Conservation (phyloP, 192 early-diverging fungal genomes). For the Coemansia sp. region DNA sequence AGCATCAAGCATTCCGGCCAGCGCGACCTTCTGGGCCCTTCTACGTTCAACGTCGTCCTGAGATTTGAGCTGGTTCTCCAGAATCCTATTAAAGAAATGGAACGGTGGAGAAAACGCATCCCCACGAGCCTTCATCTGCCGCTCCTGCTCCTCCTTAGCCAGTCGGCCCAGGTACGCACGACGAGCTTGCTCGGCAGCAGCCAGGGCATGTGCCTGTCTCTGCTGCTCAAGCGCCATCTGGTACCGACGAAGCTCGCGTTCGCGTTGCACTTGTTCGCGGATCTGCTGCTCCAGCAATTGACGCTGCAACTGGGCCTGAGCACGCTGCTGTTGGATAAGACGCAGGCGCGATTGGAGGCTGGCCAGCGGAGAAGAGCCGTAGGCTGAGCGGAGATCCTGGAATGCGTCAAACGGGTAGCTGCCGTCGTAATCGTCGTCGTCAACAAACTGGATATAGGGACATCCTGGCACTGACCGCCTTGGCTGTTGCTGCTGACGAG, state of each 20-base stretch:
- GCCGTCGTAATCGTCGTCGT: slow-evolving; percentile 49
- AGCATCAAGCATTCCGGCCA: slow-evolving; percentile 26
- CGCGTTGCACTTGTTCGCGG: slow-evolving; percentile 21
- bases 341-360: slow-evolving; percentile 42
- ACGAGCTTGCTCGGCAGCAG: slow-evolving; percentile 24
- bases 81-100: slow-evolving; percentile 45
- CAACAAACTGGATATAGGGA: slow-evolving; percentile 43
- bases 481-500: slow-evolving; percentile 11
- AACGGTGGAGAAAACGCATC: slow-evolving; percentile 39
- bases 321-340: slow-evolving; percentile 33
- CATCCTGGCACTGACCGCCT: slow-evolving; percentile 37
- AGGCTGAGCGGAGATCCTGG: slow-evolving; percentile 51
- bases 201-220: slow-evolving; percentile 16
- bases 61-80: slow-evolving; percentile 31
- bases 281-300: slow-evolving; percentile 32
- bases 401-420: slow-evolving; percentile 53
- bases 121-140: slow-evolving; percentile 3
- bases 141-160: slow-evolving; percentile 20
- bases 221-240: slow-evolving; percentile 38
- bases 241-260: slow-evolving; percentile 23
- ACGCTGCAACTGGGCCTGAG: slow-evolving; percentile 33
- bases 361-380: slow-evolving; percentile 21
- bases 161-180: slow-evolving; percentile 25
- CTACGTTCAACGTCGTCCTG: slow-evolving; percentile 45
- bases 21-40: slow-evolving; percentile 31